Evolutionary conservation across 441 rosid species (phyloP).

Genomic region (Codiaeum variegatum): DNA sequence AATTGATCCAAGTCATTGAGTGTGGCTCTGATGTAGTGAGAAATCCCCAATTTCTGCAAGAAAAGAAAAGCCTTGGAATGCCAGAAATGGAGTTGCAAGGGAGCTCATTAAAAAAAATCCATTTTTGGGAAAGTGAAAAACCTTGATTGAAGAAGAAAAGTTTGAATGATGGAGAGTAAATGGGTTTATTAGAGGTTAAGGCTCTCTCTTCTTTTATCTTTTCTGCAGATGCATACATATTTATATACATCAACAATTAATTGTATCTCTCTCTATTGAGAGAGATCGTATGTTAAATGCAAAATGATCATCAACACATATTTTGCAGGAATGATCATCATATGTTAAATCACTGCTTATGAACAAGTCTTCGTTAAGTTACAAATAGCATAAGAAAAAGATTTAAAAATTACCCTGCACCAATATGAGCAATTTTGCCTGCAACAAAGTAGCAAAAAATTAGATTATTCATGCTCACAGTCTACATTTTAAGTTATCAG

Average conservation of each 20-base stretch:
- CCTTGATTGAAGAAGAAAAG: neutral
- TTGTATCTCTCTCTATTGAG: too few relatives aligned
- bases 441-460: slow-evolving; percentile 28
- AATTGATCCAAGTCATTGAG: slow-evolving; percentile 23
- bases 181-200: neutral
- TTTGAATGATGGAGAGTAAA: neutral
- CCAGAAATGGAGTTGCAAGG: slow-evolving; percentile 16
- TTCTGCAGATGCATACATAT: too few relatives aligned
- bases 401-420: slow-evolving; percentile 71
- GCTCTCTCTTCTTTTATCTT: neutral
- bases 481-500: too few relatives aligned
- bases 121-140: neutral
- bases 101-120: slow-evolving; percentile 20
- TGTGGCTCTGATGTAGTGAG: neutral
- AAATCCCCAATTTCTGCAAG: neutral
- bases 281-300: too few relatives aligned
- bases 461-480: too few relatives aligned
- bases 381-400: neutral
- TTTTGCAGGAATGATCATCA: too few relatives aligned
- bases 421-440: slow-evolving; percentile 84
- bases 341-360: neutral
- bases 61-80: slow-evolving; percentile 9
- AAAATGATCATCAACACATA: too few relatives aligned
- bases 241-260: too few relatives aligned
- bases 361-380: neutral